Conservation (phyloP, 192 early-diverging fungal genomes). For the Umbelopsis ramanniana region DNA sequence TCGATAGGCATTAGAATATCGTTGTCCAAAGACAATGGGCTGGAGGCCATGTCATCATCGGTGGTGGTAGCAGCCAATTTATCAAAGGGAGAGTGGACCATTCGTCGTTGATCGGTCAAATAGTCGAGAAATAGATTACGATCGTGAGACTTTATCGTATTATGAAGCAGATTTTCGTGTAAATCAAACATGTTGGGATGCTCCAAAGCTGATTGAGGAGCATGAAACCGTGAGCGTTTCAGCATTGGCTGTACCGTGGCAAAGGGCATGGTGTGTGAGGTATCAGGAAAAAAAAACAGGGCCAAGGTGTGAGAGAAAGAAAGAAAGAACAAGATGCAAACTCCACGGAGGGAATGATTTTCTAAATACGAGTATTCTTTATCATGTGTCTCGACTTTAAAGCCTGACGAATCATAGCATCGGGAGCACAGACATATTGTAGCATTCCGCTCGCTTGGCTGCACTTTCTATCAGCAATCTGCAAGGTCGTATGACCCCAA, state of each 20-base stretch:
- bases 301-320: neutral
- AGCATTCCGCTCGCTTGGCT: neutral
- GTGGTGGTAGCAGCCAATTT: neutral
- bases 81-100: neutral
- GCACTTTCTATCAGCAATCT: neutral
- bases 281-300: neutral
- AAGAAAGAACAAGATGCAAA: conserved; percentile 1
- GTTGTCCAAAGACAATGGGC: neutral
- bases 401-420: conserved; percentile 20
- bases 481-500: conserved; percentile 20
- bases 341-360: conserved; percentile 12
- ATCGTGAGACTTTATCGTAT: neutral
- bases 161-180: neutral
- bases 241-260: conserved; percentile 31
- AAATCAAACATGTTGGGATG: conserved; percentile 1
- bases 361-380: conserved; percentile 17
- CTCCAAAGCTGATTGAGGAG: conserved; percentile 9
- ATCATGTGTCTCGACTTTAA: conserved; percentile 24
- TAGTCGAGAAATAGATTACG: conserved; percentile 22
- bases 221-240: conserved; percentile 26
- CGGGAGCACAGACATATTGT: conserved; percentile 21
- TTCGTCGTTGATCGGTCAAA: conserved; percentile 16
- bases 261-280: conserved; percentile 32
- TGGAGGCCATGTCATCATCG: neutral
- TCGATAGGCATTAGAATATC: conserved; percentile 4